Evolutionary conservation across 805 yeast genomes (phyloP).

Genomic region (Scheffersomyces ergatensis): DNA sequence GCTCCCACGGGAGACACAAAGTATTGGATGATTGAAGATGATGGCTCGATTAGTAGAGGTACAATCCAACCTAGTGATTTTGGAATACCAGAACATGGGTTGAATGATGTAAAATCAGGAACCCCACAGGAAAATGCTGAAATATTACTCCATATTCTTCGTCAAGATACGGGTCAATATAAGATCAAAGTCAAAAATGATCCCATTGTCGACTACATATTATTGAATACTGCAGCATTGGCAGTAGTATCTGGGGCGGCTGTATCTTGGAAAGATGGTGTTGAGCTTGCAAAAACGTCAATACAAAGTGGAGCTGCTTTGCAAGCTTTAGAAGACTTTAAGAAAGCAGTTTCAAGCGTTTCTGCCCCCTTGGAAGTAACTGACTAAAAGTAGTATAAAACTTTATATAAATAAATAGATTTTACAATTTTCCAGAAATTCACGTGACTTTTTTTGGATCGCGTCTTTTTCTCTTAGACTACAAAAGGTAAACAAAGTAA

Average conservation of each 20-base stretch:
- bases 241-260: conserved; percentile 76
- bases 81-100: conserved; percentile 70
- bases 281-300: conserved; percentile 64
- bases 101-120: conserved; percentile 71
- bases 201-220: conserved; percentile 85
- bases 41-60: conserved; percentile 41
- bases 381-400: no score
- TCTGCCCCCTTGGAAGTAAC: no score
- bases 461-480: no score
- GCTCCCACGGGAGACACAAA: conserved; percentile 83
- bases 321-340: conserved; percentile 55
- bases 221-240: conserved; percentile 84
- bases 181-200: conserved; percentile 41
- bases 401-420: no score
- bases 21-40: conserved; percentile 65
- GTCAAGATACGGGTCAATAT: conserved; percentile 45
- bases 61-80: conserved; percentile 72
- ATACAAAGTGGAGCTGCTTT: conserved; percentile 69
- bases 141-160: conserved; percentile 42
- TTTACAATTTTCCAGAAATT: no score
- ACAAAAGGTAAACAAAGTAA: conserved; percentile 1
- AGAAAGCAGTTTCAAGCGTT: conserved; percentile 12
- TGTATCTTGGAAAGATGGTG: conserved; percentile 73
- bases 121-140: conserved; percentile 85
- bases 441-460: no score